Base-by-base conservation (phyloP, 805 yeast genomes). In the Candida orba region DNA sequence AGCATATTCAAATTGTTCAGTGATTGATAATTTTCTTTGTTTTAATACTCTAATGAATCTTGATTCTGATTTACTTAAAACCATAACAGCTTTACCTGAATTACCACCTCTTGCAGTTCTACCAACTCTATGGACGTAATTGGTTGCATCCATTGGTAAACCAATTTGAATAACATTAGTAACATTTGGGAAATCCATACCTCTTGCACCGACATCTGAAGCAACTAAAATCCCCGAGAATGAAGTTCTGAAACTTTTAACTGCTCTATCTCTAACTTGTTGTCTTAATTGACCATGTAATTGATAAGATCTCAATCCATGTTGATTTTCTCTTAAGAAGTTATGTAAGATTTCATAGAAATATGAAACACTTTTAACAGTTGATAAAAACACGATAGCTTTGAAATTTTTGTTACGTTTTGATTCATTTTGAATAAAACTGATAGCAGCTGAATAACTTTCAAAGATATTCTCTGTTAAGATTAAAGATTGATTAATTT, bases 161-260 rank as follows among this genome's bases (percentile, higher is more conserved):
- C 91, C 85, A 43, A 87, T 63, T 68, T 91, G 97, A 54, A 84
- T 68, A 41, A 91, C 97, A 59, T 87, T 86, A 23, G 88, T 66
- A 25, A 91, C 95, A 53, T 78, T 78, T 44, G 90, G 93, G 73
- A 91, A 86, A 68, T 91, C 97, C 83, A 91, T 81, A 53, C 98
- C 98, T 67, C 98, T 79, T 13, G 97, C 96, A 48, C 90, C 95
- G 46, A 91, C 97, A 65, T 89, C 95, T 7, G 96, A 85, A 44
- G 91, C 81, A 43, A 91, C 76, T 45, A 91, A 71, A 37, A 90
- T 59, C 44, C 87, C 84, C 25, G 63, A 46, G 23, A 59, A 54
- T 14, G 69, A 53, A 43, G 56, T 59, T 51, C 80, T 75, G 69
- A 81, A 85, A 31, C 58, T 57, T 40, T 68, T 69, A 32, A 84